Base-by-base conservation (phyloP, 2,329 filamentous ascomycete genomes). In the Bipolaris cookei region DNA sequence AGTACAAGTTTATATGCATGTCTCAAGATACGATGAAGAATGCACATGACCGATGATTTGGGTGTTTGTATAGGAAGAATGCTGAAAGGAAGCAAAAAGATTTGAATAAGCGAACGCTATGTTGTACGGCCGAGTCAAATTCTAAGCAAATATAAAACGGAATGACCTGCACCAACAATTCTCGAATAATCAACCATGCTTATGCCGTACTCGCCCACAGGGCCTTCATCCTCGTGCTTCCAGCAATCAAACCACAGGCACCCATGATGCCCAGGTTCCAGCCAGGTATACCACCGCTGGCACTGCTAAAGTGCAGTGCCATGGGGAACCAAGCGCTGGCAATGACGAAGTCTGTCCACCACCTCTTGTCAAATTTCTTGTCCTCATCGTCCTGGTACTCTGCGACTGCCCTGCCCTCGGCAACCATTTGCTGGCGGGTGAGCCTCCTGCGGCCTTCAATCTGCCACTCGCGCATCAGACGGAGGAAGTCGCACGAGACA, bases 211-310 rank as follows among this genome's bases (percentile, higher is more conserved):
- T 59, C 20, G 50, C 59, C 70, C 70, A 73, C 41, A 73, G 45
- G 20, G 66, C 68, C 51, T 62, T 69, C 14, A 64, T 56, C 51
- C 70, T 66, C 39, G 66, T 66, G 32, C 75, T 67, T 1, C 78
- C 77, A 16, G 78, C 78, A 28, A 80, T 67, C 38, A 73, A 64
- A 47, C 79, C 79, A 65, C 74, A 78, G 25, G 73, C 59, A 0
- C 79, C 79, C 78, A 80, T 80, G 48, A 73, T 66, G 1, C 79
- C 79, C 57, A 79, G 39, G 61, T 80, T 80, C 73, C 77, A 80
- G 2, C 78, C 78, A 0, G 78, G 78, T 20, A 81, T 54, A 0
- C 78, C 78, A 21, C 69, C 72, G 13, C 62, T 71, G 20, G 67
- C 67, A 48, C 70, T 74, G 45, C 75, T 74, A 53, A 76, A 80